These are phyloP conservation scores for Pleurotus citrinopileatus DNA, from an alignment of 768 basidiomycete genomes.

Conservation along the genomic window DNA sequence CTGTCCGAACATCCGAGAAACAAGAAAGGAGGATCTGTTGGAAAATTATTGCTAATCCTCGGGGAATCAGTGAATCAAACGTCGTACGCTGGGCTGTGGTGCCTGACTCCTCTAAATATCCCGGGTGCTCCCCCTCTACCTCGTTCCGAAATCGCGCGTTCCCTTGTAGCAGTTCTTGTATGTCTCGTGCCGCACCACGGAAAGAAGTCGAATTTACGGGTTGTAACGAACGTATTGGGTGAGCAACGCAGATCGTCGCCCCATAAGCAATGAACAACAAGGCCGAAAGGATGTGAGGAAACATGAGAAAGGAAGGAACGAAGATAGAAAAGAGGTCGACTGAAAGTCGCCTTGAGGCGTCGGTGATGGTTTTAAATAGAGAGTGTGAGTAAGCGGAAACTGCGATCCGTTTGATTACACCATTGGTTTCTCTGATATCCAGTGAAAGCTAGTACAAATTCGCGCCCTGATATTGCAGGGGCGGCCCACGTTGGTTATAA, in stretches of 20 bases:
- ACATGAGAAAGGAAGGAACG: neutral
- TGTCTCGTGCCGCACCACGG: neutral
- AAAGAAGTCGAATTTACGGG: constrained; percentile 7
- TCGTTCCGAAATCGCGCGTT: constrained; percentile 1
- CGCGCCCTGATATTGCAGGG: neutral
- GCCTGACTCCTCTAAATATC: neutral
- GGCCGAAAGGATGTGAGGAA: neutral
- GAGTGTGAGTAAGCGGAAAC: neutral
- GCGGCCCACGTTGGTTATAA: no score
- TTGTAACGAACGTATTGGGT: constrained; percentile 6
- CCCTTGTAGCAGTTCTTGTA: neutral
- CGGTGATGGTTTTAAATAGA: neutral
- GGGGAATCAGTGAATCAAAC: neutral
- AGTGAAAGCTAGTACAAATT: neutral
- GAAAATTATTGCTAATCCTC: neutral
- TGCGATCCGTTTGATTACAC: neutral
- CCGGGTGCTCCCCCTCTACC: constrained; percentile 1
- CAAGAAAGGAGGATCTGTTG: constrained; percentile 20
- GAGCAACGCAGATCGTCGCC: neutral
- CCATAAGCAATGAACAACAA: neutral
- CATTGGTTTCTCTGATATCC: neutral
- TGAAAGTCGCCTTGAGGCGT: neutral
- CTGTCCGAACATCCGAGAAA: constrained; percentile 22
- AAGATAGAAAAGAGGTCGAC: neutral
- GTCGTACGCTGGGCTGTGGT: neutral